Percentiles rank a stretch among this genome's conserved stretches.
These are phyloP conservation scores for Eimeria zaria DNA, from an alignment of 169 alveolate species.

Conservation along the genomic window DNA sequence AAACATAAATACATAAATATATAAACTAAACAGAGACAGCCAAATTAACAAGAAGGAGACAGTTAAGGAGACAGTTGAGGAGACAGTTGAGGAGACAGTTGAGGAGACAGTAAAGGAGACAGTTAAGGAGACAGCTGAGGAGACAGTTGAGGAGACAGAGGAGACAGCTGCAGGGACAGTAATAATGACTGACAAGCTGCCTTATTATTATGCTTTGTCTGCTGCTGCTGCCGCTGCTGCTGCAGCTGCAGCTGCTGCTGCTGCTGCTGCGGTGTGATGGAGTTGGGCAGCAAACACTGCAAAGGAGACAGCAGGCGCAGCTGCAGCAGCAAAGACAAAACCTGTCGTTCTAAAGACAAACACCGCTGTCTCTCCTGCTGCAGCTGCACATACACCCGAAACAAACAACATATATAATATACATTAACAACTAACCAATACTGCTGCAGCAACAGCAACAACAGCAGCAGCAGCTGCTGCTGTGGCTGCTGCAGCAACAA, in stretches of 20 bases:
- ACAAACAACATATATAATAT: neutral
- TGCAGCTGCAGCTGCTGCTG: too few species aligned
- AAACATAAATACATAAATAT: too few species aligned
- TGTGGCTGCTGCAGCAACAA: neutral
- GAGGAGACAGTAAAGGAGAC: neutral
- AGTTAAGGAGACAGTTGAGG: neutral
- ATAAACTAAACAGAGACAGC: too few species aligned
- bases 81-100: neutral
- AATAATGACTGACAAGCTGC: too few species aligned
- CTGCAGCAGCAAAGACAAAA: conserved; percentile 1
- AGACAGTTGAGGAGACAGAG: neutral
- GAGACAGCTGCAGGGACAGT: too few species aligned
- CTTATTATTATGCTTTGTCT: too few species aligned
- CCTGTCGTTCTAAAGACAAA: conserved; percentile 10
- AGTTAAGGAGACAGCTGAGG: conserved; percentile 5
- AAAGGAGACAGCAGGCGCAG: neutral
- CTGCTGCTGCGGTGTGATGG: too few species aligned
- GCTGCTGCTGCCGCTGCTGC: too few species aligned
- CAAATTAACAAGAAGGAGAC: too few species aligned
- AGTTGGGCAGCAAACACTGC: too few species aligned
- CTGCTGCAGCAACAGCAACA: neutral
- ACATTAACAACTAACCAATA: neutral
- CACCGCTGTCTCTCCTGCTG: neutral
- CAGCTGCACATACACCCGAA: conserved; percentile 24
- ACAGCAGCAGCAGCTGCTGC: conserved; percentile 1